phyloP scores from a whole-genome alignment of 2,329 filamentous ascomycete genomes.

The Pseudogymnoascus sp. region DNA sequence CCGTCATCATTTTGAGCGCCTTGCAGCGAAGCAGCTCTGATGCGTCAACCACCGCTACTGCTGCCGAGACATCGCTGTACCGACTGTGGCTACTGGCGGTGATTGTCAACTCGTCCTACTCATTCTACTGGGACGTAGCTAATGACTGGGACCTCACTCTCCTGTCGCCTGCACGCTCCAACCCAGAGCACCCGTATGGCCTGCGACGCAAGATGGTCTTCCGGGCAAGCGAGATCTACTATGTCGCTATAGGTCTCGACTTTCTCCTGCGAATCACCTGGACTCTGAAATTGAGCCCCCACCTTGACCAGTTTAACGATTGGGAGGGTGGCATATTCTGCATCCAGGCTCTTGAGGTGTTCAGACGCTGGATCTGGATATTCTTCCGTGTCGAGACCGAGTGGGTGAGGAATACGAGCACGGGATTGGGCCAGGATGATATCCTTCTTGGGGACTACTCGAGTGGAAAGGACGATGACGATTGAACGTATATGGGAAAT shows the following conservation, averaged over 20 bases:
- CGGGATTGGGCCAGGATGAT: constrained; percentile 55
- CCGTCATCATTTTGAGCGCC: constrained; percentile 76
- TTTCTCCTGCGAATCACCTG: constrained; percentile 81
- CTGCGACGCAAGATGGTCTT: constrained; percentile 71
- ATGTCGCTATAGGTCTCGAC: constrained; percentile 71
- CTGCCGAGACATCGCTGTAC: constrained; percentile 40
- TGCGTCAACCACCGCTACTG: constrained; percentile 30
- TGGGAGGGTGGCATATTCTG: constrained; percentile 84
- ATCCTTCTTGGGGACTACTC: constrained; percentile 68
- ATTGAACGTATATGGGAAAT: constrained; percentile 16
- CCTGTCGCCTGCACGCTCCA: constrained; percentile 54
- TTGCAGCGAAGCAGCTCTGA: constrained; percentile 57
- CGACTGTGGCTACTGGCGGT: constrained; percentile 65
- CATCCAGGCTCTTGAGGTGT: constrained; percentile 79
- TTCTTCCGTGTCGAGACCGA: constrained; percentile 94
- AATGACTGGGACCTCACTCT: constrained; percentile 95
- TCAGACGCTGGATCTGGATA: constrained; percentile 91
- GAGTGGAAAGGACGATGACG: constrained; percentile 58
- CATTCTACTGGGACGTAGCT: constrained; percentile 97
- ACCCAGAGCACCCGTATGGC: constrained; percentile 66
- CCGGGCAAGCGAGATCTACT: constrained; percentile 69
- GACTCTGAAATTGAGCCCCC: constrained; percentile 78
- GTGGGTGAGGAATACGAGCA: constrained; percentile 59
- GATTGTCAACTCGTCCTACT: constrained; percentile 79
- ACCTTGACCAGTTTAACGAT: constrained; percentile 77